A percentile compares a stretch with the other conserved stretches of the same genome.
These are phyloP conservation scores for Colletotrichum noveboracense DNA, from an alignment of 2,329 filamentous ascomycete species.

Conservation along the genomic window DNA sequence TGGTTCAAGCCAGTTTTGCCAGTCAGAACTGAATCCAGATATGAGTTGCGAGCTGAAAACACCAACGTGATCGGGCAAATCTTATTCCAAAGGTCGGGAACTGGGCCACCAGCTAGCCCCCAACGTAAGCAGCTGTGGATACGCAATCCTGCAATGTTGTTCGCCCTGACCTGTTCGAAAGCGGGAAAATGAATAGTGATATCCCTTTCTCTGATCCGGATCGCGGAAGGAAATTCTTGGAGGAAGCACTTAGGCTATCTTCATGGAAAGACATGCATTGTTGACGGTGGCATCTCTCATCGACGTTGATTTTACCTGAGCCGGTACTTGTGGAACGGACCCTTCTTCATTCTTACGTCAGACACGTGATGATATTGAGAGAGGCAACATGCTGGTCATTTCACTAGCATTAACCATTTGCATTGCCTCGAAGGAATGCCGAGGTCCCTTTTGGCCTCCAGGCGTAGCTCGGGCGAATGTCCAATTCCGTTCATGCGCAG, in stretches of 20 bases:
- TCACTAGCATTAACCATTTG: not conserved
- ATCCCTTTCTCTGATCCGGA: not conserved
- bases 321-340: not conserved
- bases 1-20: accelerated
- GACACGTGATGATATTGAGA: not conserved
- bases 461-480: not conserved
- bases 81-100: not conserved
- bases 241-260: not conserved
- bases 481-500: not conserved
- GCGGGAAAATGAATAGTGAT: not conserved
- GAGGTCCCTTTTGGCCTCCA: not conserved
- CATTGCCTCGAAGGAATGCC: not conserved
- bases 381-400: not conserved
- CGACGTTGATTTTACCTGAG: not conserved
- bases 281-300: not conserved
- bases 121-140: not conserved
- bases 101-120: not conserved
- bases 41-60: not conserved
- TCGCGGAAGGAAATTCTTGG: accelerated
- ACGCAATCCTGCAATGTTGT: not conserved
- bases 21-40: not conserved
- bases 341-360: not conserved
- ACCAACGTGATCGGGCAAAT: not conserved
- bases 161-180: not conserved
- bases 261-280: not conserved